Evolutionary conservation across 371 early-diverging fungal genomes (phyloP).

Genomic region (Haplosporangium sp.): DNA sequence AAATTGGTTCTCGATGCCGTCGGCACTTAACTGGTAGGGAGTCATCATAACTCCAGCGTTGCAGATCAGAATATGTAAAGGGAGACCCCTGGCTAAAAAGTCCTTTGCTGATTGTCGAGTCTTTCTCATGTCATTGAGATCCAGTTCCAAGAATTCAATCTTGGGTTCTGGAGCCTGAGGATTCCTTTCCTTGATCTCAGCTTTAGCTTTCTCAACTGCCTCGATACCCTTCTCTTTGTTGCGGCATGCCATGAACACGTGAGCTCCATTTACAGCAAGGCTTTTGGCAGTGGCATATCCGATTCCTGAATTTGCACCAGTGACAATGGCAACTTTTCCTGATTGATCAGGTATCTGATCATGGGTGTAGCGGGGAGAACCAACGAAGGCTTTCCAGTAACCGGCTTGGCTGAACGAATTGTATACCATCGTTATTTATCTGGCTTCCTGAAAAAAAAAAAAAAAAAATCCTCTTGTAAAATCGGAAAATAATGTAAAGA

Average conservation of each 20-base stretch:
- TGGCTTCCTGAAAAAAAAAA: slow-evolving; percentile 35
- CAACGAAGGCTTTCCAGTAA: slow-evolving; percentile 26
- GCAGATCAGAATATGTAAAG: slow-evolving; percentile 72
- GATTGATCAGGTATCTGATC: slow-evolving; percentile 69
- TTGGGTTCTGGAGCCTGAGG: slow-evolving; percentile 38
- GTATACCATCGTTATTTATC: too few species aligned
- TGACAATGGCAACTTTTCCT: slow-evolving; percentile 74
- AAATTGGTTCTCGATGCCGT: slow-evolving; percentile 4
- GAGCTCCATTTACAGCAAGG: slow-evolving; percentile 68
- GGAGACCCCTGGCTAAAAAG: slow-evolving; percentile 57
- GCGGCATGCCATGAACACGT: slow-evolving; percentile 71
- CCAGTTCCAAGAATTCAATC: slow-evolving; percentile 67
- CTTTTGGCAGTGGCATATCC: slow-evolving; percentile 68
- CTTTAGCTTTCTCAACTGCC: slow-evolving; percentile 62
- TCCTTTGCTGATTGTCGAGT: slow-evolving; percentile 63
- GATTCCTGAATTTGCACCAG: slow-evolving; percentile 80
- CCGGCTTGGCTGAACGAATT: slow-evolving; percentile 61
- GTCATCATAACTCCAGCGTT: slow-evolving; percentile 81
- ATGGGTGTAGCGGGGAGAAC: slow-evolving; percentile 33
- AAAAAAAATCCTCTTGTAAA: too few species aligned
- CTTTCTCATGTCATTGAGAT: slow-evolving; percentile 66
- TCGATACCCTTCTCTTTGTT: slow-evolving; percentile 58
- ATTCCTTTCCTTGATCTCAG: slow-evolving; percentile 41
- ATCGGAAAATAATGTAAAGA: too few species aligned
- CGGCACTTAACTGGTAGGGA: slow-evolving; percentile 33